Conservation (phyloP, 164 flowering plant species). For the Kalanchoe fedtschenkoi region DNA sequence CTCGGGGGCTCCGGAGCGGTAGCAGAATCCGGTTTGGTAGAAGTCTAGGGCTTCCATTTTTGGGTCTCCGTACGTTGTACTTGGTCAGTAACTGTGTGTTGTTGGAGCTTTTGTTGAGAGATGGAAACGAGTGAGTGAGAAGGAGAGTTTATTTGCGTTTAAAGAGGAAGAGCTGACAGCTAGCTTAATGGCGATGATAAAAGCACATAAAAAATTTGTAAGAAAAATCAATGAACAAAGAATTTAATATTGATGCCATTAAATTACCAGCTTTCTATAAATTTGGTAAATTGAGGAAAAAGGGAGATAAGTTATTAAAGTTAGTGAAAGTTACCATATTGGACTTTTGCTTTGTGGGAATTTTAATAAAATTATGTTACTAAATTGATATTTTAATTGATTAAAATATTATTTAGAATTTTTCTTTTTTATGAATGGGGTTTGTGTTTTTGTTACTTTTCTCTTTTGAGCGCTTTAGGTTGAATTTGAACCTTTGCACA, state of each 20-base stretch:
- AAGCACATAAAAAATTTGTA: neutral
- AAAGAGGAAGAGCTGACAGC: slow-evolving; percentile 52
- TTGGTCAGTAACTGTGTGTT: slow-evolving; percentile 4
- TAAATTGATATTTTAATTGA: no score
- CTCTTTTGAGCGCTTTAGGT: neutral
- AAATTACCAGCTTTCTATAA: slow-evolving; percentile 8
- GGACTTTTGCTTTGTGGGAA: slow-evolving; percentile 11
- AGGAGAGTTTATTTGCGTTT: slow-evolving; percentile 50
- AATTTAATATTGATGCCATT: neutral
- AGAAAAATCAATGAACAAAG: neutral
- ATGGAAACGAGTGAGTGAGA: slow-evolving; percentile 12
- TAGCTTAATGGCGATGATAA: slow-evolving; percentile 49
- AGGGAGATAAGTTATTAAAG: neutral
- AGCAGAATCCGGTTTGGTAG: slow-evolving; percentile 25
- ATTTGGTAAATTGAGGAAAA: slow-evolving; percentile 1
- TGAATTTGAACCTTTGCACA: slow-evolving; percentile 2
- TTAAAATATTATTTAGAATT: no score
- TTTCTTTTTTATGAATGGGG: neutral
- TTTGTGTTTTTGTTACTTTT: neutral
- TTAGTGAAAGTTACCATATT: slow-evolving; percentile 5
- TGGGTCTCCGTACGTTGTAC: slow-evolving; percentile 1
- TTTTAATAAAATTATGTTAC: neutral
- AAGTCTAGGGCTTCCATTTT: slow-evolving; percentile 44
- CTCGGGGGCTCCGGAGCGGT: slow-evolving; percentile 19
- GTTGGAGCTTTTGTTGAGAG: slow-evolving; percentile 1